Evolutionary conservation across 2,329 filamentous ascomycete species (phyloP).

Genomic region (Phialocephala subalpina): DNA sequence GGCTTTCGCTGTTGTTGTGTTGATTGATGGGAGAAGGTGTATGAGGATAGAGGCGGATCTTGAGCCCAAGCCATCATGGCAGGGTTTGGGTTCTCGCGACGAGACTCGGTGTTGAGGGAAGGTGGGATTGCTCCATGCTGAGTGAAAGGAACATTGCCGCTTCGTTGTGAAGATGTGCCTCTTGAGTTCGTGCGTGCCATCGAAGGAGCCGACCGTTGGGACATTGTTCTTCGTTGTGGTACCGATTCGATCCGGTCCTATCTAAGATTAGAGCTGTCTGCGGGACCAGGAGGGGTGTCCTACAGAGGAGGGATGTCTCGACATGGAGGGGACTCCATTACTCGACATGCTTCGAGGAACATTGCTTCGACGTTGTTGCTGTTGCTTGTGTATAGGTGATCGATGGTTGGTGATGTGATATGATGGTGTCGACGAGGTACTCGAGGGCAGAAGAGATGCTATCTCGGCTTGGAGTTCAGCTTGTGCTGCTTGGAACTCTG

Average conservation of each 20-base stretch:
- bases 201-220: conserved; percentile 40
- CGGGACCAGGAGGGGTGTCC: conserved; percentile 30
- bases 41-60: conserved; percentile 39
- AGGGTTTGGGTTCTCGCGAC: conserved; percentile 35
- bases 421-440: conserved; percentile 23
- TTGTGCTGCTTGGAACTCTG: conserved; percentile 37
- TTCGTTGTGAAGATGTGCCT: conserved; percentile 38
- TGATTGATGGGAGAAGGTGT: conserved; percentile 37
- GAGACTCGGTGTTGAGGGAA: conserved; percentile 34
- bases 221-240: conserved; percentile 36
- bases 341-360: conserved; percentile 42
- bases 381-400: conserved; percentile 41
- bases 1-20: conserved; percentile 34
- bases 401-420: conserved; percentile 33
- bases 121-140: conserved; percentile 37
- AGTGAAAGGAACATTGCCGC: conserved; percentile 39
- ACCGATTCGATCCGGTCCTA: conserved; percentile 39
- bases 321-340: conserved; percentile 38
- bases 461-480: conserved; percentile 40
- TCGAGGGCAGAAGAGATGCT: conserved; percentile 27
- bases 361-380: conserved; percentile 37
- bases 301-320: conserved; percentile 40
- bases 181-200: conserved; percentile 42
- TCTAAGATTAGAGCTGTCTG: conserved; percentile 34
- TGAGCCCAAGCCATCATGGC: conserved; percentile 39